A percentile compares a stretch with the other conserved stretches of the same genome.
phyloP scores from a whole-genome alignment of 1,139 yeast genomes.

The Debaryomycetaceae sp. region DNA sequence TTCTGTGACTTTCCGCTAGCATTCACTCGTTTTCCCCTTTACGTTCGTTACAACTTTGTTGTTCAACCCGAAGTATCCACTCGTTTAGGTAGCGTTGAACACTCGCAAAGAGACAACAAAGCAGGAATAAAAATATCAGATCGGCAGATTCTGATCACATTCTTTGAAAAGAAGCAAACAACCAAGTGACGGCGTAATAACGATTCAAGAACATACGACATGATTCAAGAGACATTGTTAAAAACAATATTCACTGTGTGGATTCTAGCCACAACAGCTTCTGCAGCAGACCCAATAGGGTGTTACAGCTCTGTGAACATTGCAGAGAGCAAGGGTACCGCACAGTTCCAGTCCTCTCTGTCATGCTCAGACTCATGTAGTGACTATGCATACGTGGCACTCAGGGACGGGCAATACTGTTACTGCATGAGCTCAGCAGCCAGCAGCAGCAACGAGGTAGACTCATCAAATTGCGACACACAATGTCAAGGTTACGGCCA shows the following conservation, averaged over 20 bases:
- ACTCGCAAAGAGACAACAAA: too few relatives aligned
- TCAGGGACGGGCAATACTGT: conserved; percentile 55
- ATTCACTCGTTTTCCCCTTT: too few relatives aligned
- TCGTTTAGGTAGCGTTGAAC: too few relatives aligned
- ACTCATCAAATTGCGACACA: conserved; percentile 33
- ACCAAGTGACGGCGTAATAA: too few relatives aligned
- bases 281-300: conserved; percentile 19
- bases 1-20: too few relatives aligned
- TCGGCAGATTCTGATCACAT: neutral
- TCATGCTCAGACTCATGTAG: conserved; percentile 49
- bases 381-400: conserved; percentile 54
- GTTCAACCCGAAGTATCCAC: too few relatives aligned
- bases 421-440: conserved; percentile 64
- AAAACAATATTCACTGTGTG: neutral
- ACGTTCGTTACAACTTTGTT: too few relatives aligned
- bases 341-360: conserved; percentile 47
- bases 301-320: conserved; percentile 29
- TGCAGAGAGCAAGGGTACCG: conserved; percentile 32
- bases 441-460: conserved; percentile 18
- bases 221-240: neutral
- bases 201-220: neutral
- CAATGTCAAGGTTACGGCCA: conserved; percentile 50
- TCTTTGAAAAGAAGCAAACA: neutral
- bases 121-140: neutral
- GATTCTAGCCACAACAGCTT: conserved; percentile 1